Evolutionary conservation across 1,139 yeast species (phyloP).

Genomic region (Yamadazyma conglobata): DNA sequence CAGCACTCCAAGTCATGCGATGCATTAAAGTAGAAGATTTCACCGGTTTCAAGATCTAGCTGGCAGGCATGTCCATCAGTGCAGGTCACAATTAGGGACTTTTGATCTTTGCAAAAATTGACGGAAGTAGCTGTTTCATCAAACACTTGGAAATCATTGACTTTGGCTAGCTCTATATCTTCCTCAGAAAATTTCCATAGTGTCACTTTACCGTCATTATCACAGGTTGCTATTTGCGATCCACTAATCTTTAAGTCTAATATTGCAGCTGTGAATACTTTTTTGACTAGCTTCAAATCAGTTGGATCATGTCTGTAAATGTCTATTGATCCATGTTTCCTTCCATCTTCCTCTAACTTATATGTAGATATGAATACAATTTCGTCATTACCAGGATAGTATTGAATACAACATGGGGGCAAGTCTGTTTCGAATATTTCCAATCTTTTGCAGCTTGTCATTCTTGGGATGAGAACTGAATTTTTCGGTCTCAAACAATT

Average conservation of each 20-base stretch:
- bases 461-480: conserved; percentile 1
- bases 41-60: conserved; percentile 22
- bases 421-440: conserved; percentile 39
- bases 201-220: conserved; percentile 72
- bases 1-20: conserved; percentile 79
- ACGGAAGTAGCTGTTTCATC: conserved; percentile 55
- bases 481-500: neutral
- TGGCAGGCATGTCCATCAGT: conserved; percentile 54
- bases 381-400: conserved; percentile 49
- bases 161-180: conserved; percentile 10
- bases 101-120: conserved; percentile 48
- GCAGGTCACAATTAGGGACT: conserved; percentile 45
- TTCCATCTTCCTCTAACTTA: conserved; percentile 56
- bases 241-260: conserved; percentile 68
- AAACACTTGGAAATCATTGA: conserved; percentile 8
- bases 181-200: conserved; percentile 51
- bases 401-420: conserved; percentile 82
- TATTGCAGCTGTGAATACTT: conserved; percentile 45
- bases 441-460: conserved; percentile 16
- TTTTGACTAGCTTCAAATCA: conserved; percentile 10
- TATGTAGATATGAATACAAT: conserved; percentile 74
- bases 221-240: conserved; percentile 56
- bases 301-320: conserved; percentile 34
- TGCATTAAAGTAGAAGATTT: conserved; percentile 18
- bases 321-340: conserved; percentile 74